Base-by-base conservation (phyloP, 768 basidiomycete species). In the Aureoboletus auriporus region DNA sequence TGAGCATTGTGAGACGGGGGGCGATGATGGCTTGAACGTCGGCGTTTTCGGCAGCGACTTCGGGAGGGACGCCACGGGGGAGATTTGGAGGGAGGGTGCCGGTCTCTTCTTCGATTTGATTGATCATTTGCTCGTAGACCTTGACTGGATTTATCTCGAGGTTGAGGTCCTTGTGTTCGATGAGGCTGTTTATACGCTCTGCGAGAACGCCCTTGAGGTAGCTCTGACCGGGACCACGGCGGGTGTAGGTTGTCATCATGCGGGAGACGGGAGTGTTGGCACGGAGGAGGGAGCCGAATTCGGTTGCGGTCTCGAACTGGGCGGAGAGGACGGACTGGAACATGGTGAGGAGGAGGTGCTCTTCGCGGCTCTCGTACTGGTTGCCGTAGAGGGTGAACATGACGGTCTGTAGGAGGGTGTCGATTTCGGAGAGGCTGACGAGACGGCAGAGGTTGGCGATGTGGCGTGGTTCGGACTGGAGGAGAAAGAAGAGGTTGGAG, bases 181-280 rank as follows among this genome's bases (percentile, higher is more conserved):
- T 98, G 56, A 99, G 75, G 60, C 91, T 93, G 71, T 99, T 98
- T 71, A 99, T 98, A 55, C 95, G 84, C 64, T 99, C 96, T 23
- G 96, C 94, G 40, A 99, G 77, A 27, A 98, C 94, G 54, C 88
- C 86, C 76, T 99, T 99, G 55, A 99, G 83, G 68, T 98, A 99
- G 60, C 92, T 93, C 69, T 98, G 96, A 48, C 96, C 96, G 1
- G 96, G 96, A 49, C 96, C 96, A 47, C 96, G 88, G 51, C 96
- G 89, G 45, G 96, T 98, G 71, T 99, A 99, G 16, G 96, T 98
- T 39, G 96, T 99, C 96, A 99, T 99, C 96, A 99, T 99, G 34
- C 96, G 86, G 42, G 93, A 97, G 20, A 99, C 96, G 40, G 96
- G 96, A 42, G 96, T 99, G 70, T 99, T 99, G 51, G 96, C 96